phyloP scores from a whole-genome alignment of 1,284 basidiomycete genomes.

The Marasmius sp. region DNA sequence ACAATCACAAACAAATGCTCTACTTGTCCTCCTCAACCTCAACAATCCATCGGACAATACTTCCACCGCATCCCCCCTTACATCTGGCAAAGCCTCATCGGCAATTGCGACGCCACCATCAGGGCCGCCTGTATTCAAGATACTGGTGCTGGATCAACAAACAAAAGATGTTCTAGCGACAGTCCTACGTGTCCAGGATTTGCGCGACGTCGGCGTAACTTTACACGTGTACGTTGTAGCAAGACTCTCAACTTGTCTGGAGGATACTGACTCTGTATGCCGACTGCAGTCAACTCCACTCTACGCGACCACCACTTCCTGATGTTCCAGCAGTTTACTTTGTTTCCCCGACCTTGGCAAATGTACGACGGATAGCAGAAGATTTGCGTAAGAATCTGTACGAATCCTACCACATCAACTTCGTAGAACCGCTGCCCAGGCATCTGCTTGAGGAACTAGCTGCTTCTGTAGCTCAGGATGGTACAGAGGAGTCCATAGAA shows the following conservation, averaged over 20 bases:
- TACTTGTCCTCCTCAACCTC: conserved; percentile 66
- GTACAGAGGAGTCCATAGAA: conserved; percentile 81
- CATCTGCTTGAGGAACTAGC: conserved; percentile 94
- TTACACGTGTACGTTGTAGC: conserved; percentile 81
- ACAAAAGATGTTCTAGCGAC: conserved; percentile 97
- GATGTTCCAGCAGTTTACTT: conserved; percentile 99
- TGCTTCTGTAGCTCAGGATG: conserved; percentile 81
- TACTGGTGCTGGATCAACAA: conserved; percentile 91
- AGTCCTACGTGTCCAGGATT: conserved; percentile 91
- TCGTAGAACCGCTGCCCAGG: conserved; percentile 89
- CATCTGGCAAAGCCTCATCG: conserved; percentile 38
- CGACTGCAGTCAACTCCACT: conserved; percentile 80
- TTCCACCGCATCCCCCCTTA: conserved; percentile 26
- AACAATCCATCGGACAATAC: conserved; percentile 49
- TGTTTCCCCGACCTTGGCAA: conserved; percentile 86
- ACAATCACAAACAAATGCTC: conserved; percentile 75
- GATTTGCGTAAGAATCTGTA: conserved; percentile 89
- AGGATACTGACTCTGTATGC: conserved; percentile 7
- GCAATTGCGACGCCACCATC: conserved; percentile 49
- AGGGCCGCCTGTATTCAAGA: conserved; percentile 94
- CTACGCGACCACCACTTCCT: conserved; percentile 83
- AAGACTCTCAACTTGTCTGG: not conserved
- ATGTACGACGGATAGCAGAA: conserved; percentile 87
- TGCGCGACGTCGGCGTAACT: conserved; percentile 95
- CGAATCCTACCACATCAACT: conserved; percentile 93